Percentiles rank a stretch among this genome's conserved stretches.
Conservation (phyloP, 169 alveolate genomes). For the Babesia bigemina region DNA sequence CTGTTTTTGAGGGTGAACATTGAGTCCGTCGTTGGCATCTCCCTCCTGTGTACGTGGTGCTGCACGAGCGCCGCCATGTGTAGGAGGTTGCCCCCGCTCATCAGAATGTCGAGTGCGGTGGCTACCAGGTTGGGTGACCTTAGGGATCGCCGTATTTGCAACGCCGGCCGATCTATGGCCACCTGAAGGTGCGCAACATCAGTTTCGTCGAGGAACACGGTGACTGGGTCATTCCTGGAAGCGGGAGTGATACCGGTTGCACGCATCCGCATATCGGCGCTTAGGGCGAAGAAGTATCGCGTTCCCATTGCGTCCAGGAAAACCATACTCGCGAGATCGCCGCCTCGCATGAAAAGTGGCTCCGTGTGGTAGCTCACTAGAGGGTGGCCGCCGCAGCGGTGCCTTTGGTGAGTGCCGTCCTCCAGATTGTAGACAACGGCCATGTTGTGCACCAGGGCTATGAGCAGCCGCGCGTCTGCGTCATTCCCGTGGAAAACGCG, state of each 20-base stretch:
- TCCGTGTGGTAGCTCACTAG: constrained; percentile 41
- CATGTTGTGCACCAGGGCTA: constrained; percentile 28
- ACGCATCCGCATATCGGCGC: neutral
- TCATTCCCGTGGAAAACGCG: constrained; percentile 8
- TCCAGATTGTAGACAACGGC: constrained; percentile 19
- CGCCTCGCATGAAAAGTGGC: constrained; percentile 51
- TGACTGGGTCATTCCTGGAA: neutral
- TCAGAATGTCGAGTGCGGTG: neutral
- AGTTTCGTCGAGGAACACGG: constrained; percentile 4
- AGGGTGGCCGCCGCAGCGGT: constrained; percentile 37
- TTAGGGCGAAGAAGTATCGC: constrained; percentile 13
- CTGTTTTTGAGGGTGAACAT: neutral
- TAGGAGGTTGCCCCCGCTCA: neutral
- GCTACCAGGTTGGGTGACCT: constrained; percentile 20
- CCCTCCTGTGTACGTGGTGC: constrained; percentile 2
- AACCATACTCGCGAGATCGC: constrained; percentile 30
- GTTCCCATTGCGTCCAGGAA: constrained; percentile 39
- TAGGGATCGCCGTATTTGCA: constrained; percentile 6
- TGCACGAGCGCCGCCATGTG: constrained; percentile 4
- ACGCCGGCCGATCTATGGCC: neutral
- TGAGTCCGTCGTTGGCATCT: neutral
- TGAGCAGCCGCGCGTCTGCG: constrained; percentile 15
- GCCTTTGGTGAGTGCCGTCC: neutral
- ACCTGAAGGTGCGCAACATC: neutral
- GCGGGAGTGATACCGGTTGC: neutral